Evolutionary conservation across 129 eudicot species (phyloP), one percentile per base, ranked within the genome.

Genomic region (Arctium lappa): DNA sequence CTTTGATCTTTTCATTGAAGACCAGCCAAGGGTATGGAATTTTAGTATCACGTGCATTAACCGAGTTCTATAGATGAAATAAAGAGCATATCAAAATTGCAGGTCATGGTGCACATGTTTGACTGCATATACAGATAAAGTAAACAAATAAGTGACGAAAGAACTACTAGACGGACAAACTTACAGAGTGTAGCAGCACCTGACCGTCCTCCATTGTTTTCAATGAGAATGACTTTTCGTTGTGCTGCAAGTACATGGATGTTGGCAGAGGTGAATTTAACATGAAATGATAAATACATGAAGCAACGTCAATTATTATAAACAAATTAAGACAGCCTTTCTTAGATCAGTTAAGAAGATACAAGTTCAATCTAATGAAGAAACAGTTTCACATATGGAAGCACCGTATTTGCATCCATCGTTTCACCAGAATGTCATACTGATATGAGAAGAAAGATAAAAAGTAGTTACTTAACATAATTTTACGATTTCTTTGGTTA

Each of bases 121-220:
- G n/a, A 77, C 6, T 18, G 73, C 66, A 78, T 32, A 37, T 32
- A 37, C 31, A 70, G 62, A 72, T 38, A 2, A 37, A 84, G 16
- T 29, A 77, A 65, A 44, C 30, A 27, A 39, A 71, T 27, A 80
- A 50, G 10, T 65, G 4, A 31, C 69, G n/a, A 66, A 46, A 18
- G 0, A 38, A 37, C 71, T 66, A 68, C 75, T 66, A 32, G 69
- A 18, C 3, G 1, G 15, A 30, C 39, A 29, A 75, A 86, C 97
- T 88, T 87, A 93, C 99, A 34, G 97, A 91, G 89, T 93, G 88
- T 79, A 95, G 83, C 74, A 75, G 93, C 88, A 95, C 97, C 74
- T 81, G 89, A 73, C 99, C 99, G 60, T 95, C 99, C 87, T 95
- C 99, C 97, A 95, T 95, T 3, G 99, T 93, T 87, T 95, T 95